phyloP scores from a whole-genome alignment of 768 basidiomycete genomes.

The Serendipita sp. region DNA sequence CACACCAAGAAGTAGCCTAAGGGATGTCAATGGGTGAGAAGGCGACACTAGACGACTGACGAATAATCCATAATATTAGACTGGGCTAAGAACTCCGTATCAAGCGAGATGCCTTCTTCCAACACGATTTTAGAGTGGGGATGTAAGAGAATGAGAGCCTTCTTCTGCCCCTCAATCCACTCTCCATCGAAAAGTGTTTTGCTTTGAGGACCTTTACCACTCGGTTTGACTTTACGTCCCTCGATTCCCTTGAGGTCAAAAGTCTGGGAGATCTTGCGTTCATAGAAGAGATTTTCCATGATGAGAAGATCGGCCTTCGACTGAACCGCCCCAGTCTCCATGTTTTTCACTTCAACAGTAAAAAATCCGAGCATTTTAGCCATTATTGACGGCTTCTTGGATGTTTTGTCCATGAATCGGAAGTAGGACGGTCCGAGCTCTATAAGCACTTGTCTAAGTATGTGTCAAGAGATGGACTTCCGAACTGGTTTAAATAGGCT shows the following conservation, averaged over 20 bases:
- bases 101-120: slow-evolving; percentile 46
- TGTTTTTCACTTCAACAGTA: slow-evolving; percentile 56
- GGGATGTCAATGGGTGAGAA: not conserved
- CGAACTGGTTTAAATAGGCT: slow-evolving; percentile 16
- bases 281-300: slow-evolving; percentile 75
- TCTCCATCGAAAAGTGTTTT: slow-evolving; percentile 66
- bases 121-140: slow-evolving; percentile 62
- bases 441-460: slow-evolving; percentile 50
- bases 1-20: slow-evolving; percentile 54
- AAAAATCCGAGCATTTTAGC: slow-evolving; percentile 74
- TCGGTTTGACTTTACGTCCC: slow-evolving; percentile 49
- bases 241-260: slow-evolving; percentile 79
- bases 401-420: slow-evolving; percentile 54
- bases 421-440: slow-evolving; percentile 69
- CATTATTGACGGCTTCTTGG: slow-evolving; percentile 47
- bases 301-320: slow-evolving; percentile 60
- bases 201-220: slow-evolving; percentile 20
- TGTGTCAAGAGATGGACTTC: not conserved
- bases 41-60: slow-evolving; percentile 23
- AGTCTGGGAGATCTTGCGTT: slow-evolving; percentile 45
- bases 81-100: slow-evolving; percentile 55
- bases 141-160: slow-evolving; percentile 43
- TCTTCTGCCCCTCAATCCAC: slow-evolving; percentile 63
- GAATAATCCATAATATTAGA: slow-evolving; percentile 84
- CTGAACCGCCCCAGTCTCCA: slow-evolving; percentile 47